phyloP scores from a whole-genome alignment of 345 rosid genomes.

The Salix suchowensis region DNA sequence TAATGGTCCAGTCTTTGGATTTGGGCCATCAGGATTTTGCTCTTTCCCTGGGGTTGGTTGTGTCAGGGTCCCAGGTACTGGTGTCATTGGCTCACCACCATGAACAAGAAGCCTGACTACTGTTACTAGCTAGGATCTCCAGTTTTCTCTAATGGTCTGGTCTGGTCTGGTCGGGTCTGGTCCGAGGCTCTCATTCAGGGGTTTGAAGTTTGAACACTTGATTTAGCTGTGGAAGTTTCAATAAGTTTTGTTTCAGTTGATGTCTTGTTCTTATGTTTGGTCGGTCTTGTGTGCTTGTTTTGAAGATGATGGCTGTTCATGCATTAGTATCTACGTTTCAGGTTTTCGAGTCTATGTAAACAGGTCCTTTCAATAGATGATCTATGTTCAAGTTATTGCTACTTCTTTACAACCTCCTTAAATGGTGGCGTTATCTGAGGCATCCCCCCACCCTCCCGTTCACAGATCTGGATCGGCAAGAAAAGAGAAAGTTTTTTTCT shows the following conservation, averaged over 20 bases:
- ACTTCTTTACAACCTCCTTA: background rate
- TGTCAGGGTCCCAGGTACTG: conserved; percentile 23
- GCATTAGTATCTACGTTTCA: background rate
- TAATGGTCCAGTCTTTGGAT: conserved; percentile 16
- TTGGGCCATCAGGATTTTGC: conserved; percentile 30
- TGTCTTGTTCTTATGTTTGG: background rate
- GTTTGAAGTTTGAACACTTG: background rate
- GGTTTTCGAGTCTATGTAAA: background rate
- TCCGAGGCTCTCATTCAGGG: background rate
- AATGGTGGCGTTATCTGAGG: background rate
- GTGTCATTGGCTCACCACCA: conserved; percentile 7
- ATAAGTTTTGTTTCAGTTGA: background rate
- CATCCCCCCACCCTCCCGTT: background rate
- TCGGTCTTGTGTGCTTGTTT: background rate
- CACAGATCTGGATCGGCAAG: background rate
- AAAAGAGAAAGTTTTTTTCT: background rate
- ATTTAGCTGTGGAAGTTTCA: background rate
- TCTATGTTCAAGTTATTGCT: background rate
- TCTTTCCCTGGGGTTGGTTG: conserved; percentile 33
- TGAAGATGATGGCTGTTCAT: background rate
- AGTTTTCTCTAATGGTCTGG: background rate
- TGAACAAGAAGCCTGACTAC: background rate
- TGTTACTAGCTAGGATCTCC: background rate
- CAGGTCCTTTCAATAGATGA: background rate
- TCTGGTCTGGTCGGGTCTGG: background rate